These are phyloP conservation scores for Thymus quinquecostatus DNA, from an alignment of 257 asterid genomes.

Conservation along the genomic window DNA sequence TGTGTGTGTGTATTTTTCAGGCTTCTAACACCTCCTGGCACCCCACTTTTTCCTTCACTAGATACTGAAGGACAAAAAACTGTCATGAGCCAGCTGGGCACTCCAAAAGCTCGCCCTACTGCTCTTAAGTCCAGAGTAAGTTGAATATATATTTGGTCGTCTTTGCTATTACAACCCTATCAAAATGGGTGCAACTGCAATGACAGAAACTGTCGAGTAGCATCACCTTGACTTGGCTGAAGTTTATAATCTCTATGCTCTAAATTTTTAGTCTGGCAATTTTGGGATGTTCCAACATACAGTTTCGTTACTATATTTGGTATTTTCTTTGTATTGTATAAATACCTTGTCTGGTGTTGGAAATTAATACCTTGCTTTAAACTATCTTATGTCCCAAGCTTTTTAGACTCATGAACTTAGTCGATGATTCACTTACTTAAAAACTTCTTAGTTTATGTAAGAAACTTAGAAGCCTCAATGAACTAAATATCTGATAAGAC, in stretches of 20 bases:
- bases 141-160: constrained; percentile 20
- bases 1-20: constrained; percentile 49
- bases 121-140: constrained; percentile 92
- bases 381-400: background rate
- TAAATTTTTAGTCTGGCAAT: background rate
- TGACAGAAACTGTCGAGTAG: background rate
- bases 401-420: background rate
- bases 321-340: background rate
- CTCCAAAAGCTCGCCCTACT: constrained; percentile 84
- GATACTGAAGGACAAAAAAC: constrained; percentile 89
- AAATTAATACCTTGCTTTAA: background rate
- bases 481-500: background rate
- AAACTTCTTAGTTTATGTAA: background rate
- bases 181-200: constrained; percentile 5
- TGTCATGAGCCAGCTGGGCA: constrained; percentile 75
- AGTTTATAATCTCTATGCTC: background rate
- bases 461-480: background rate
- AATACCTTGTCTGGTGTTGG: background rate
- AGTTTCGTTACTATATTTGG: background rate
- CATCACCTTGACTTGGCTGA: background rate
- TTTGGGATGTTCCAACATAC: background rate
- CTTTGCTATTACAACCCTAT: constrained; percentile 7
- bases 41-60: constrained; percentile 97
- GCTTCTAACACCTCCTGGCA: constrained; percentile 98
- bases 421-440: background rate